Base-by-base conservation (phyloP, 495 filamentous ascomycete genomes). In the Penicillium dipodomyicola region DNA sequence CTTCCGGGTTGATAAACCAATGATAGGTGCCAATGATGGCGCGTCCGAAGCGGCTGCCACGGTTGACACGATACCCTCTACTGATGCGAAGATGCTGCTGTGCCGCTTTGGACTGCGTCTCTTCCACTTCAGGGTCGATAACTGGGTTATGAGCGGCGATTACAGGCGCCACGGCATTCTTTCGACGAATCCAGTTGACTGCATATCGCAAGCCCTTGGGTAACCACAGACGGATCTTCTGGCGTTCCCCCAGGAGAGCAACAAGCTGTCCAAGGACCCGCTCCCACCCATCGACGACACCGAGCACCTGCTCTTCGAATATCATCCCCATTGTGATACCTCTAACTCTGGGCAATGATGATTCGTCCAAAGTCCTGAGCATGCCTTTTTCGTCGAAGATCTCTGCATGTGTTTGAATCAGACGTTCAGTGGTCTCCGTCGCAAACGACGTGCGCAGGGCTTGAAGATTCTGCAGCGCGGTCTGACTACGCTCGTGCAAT, bases 1-100 rank as follows among this genome's bases (percentile, higher is more conserved):
- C 73, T 4, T 75, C 65, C 2, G 67, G 75, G 33, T 56, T 65
- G 33, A 65, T 68, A 22, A 72, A 52, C 67, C 65, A 72, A 45
- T 70, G 69, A 45, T 72, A 69, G 1, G 61, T 54, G 15, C 65
- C 48, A 20, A 68, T 56, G 19, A 72, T 57, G 11, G 57, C 56
- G 7, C 60, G 55, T 14, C 63, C 65, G 4, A 68, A 22, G 5
- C 61, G 59, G 40, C 59, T 68, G 20, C 67, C 65, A 19, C 54
- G 48, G 27, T 63, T 62, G 5, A 59, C 58, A 29, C 59, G 52
- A 27, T 68, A 68, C 42, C 69, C 69, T 22, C 67, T 57, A 33
- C 62, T 70, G n/a, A 72, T 72, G 20, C 63, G 58, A 27, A 72
- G 61, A 48, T 59, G 60, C 7, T 68, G 60, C 42, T 72, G 65